These are phyloP conservation scores for Rhizophagus prolifer DNA, from an alignment of 192 early-diverging fungal species.

Conservation along the genomic window DNA sequence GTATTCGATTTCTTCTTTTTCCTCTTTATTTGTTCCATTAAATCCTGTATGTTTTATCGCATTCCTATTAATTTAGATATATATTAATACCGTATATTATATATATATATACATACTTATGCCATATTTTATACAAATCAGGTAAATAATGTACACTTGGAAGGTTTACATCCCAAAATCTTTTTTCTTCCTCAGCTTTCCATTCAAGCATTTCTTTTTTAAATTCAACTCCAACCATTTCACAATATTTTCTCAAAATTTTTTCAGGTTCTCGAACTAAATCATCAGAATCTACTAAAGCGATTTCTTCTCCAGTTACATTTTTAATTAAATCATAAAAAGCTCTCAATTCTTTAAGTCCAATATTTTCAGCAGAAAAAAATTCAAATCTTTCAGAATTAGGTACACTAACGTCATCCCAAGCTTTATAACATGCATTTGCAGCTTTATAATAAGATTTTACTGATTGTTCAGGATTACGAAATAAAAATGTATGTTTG, in stretches of 20 bases:
- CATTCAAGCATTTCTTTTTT: not conserved
- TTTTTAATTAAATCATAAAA: conserved; percentile 10
- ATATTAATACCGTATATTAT: too few relatives aligned
- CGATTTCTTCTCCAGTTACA: not conserved
- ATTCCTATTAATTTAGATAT: too few relatives aligned
- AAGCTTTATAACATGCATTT: not conserved
- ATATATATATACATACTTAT: too few relatives aligned
- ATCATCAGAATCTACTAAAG: conserved; percentile 15
- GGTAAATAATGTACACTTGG: too few relatives aligned
- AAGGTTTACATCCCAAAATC: too few relatives aligned
- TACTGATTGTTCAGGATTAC: conserved; percentile 10
- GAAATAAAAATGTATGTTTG: conserved; percentile 13
- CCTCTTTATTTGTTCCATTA: too few relatives aligned
- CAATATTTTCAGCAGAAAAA: not conserved
- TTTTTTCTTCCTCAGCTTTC: not conserved
- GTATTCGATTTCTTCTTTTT: too few relatives aligned
- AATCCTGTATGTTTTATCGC: too few relatives aligned
- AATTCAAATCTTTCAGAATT: not conserved
- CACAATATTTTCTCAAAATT: conserved; percentile 14
- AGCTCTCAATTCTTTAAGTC: not conserved
- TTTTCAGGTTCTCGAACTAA: not conserved
- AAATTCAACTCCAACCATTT: conserved; percentile 9
- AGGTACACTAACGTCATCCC: not conserved
- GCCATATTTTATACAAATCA: too few relatives aligned
- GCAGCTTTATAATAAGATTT: conserved; percentile 10